Conservation (phyloP, 345 rosid genomes). For the Raphanus sativus region DNA sequence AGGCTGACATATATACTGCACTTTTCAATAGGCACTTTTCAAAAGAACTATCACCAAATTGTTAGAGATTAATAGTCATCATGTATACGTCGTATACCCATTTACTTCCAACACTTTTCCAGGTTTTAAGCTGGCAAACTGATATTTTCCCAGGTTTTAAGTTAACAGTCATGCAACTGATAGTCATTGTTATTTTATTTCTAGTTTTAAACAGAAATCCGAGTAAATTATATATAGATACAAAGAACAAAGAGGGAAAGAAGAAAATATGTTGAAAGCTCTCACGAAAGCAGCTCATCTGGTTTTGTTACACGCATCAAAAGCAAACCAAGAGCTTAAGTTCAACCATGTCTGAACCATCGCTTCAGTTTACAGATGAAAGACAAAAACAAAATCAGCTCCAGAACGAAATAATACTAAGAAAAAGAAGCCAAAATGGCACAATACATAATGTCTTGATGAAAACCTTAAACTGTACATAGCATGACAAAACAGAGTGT, state of each 20-base stretch:
- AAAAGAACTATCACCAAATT: neutral
- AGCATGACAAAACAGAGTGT: neutral
- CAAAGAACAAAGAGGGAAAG: neutral
- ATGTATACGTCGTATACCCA: neutral
- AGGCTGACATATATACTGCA: neutral
- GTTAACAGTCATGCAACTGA: neutral
- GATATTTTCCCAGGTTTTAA: neutral
- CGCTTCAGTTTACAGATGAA: neutral
- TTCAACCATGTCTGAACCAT: neutral
- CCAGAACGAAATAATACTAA: neutral
- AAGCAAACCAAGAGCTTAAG: neutral
- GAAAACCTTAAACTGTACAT: neutral
- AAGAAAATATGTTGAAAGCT: neutral
- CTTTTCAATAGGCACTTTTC: neutral
- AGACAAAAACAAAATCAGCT: neutral
- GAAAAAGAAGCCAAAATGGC: neutral
- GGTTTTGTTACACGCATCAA: neutral
- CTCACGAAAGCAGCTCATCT: neutral
- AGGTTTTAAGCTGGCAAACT: neutral
- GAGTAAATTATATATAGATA: neutral
- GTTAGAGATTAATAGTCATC: neutral
- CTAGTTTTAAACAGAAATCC: neutral
- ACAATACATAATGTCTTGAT: neutral
- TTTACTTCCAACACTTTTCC: neutral
- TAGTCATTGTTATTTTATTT: neutral